These are phyloP conservation scores for Puccinia coronata DNA, from an alignment of 1,284 basidiomycete genomes.

Conservation along the genomic window DNA sequence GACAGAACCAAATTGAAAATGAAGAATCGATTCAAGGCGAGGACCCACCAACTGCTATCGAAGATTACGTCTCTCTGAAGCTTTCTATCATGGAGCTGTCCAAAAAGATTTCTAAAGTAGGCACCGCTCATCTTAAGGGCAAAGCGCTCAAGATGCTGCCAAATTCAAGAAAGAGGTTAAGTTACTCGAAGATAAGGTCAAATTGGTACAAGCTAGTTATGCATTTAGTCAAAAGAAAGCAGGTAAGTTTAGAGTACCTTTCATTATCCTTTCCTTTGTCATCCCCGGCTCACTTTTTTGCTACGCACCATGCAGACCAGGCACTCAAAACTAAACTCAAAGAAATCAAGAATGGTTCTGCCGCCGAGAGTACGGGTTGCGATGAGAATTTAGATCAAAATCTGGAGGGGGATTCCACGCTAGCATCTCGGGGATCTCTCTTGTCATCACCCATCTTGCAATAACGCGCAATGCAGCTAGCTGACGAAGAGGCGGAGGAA, in stretches of 20 bases:
- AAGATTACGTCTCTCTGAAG: constrained; percentile 39
- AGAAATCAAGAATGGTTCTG: constrained; percentile 22
- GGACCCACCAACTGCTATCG: constrained; percentile 25
- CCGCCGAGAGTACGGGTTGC: neutral
- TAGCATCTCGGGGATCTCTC: neutral
- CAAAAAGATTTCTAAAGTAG: constrained; percentile 37
- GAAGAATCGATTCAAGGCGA: neutral
- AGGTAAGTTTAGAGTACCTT: constrained; percentile 36
- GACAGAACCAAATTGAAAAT: constrained; percentile 2
- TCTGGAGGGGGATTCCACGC: neutral
- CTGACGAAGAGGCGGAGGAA: constrained; percentile 24
- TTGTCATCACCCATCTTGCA: constrained; percentile 13
- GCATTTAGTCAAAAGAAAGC: constrained; percentile 46
- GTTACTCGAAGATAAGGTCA: constrained; percentile 40
- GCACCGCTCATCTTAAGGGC: constrained; percentile 33
- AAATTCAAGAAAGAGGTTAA: constrained; percentile 47
- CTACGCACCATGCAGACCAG: constrained; percentile 16
- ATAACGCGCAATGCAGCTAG: constrained; percentile 26
- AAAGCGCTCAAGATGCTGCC: constrained; percentile 43
- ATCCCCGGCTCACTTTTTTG: too few species aligned
- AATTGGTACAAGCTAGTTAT: constrained; percentile 46
- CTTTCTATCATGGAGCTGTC: constrained; percentile 46
- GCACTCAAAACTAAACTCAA: constrained; percentile 45
- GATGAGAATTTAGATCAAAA: constrained; percentile 21
- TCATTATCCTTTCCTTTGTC: too few species aligned